Percentiles rank a stretch among this genome's conserved stretches.
phyloP scores from a whole-genome alignment of 176 grass and related monocot genomes.

The Leersia perrieri region DNA sequence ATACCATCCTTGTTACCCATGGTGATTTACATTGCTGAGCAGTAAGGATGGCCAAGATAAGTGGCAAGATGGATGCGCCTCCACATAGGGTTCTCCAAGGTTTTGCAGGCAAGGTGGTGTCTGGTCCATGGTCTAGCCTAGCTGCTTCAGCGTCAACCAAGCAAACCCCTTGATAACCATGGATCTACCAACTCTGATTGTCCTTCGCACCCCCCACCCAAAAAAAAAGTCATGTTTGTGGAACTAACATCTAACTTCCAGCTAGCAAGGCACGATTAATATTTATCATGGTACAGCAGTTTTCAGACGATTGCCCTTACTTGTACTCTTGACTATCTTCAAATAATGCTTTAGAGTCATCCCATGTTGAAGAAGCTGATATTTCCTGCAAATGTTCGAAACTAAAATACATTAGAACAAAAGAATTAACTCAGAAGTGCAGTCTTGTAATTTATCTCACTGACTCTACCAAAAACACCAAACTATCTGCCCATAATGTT shows the following conservation, averaged over 20 bases:
- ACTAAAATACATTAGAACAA: slow-evolving; percentile 17
- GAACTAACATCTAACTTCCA: not conserved
- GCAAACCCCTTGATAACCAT: not conserved
- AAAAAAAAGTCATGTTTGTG: not conserved
- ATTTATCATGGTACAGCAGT: not conserved
- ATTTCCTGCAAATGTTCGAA: slow-evolving; percentile 62
- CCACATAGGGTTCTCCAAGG: not conserved
- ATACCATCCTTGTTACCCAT: too few species aligned
- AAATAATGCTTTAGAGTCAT: slow-evolving; percentile 64
- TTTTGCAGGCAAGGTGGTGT: not conserved
- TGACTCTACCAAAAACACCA: not conserved
- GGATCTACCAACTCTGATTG: slow-evolving; percentile 13
- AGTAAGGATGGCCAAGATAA: not conserved
- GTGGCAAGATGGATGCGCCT: not conserved
- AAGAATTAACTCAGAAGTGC: not conserved
- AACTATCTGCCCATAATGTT: not conserved
- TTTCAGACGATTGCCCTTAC: slow-evolving; percentile 41
- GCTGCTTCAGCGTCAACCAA: not conserved
- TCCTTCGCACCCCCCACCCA: too few species aligned
- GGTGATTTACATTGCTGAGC: not conserved
- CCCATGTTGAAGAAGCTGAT: slow-evolving; percentile 76
- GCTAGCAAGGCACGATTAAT: not conserved
- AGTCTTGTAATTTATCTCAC: not conserved
- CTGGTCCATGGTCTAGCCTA: not conserved
- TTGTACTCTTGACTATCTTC: slow-evolving; percentile 75